Conservation (phyloP, 1,284 basidiomycete species). For the Rhodotorula mucilaginosa region DNA sequence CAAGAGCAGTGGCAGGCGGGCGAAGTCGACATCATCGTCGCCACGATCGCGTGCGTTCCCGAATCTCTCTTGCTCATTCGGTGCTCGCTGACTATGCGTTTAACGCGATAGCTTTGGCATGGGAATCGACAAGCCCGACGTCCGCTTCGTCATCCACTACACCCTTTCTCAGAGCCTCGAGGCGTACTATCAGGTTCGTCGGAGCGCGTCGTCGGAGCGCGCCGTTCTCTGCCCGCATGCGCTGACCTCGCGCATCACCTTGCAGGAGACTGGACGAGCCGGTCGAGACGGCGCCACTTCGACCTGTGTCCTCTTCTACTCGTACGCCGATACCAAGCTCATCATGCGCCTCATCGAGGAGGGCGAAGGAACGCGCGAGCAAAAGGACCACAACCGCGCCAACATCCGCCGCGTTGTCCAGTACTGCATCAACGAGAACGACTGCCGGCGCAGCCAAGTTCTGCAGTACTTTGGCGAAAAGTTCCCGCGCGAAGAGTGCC, state of each 20-base stretch:
- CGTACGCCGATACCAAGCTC: constrained; percentile 56
- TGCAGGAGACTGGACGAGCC: constrained; percentile 75
- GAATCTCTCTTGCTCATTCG: constrained; percentile 13
- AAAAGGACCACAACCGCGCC: constrained; percentile 61
- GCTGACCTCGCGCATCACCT: background rate
- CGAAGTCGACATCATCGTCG: constrained; percentile 78
- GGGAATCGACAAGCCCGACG: constrained; percentile 91
- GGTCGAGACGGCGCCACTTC: constrained; percentile 71
- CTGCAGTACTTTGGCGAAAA: constrained; percentile 68
- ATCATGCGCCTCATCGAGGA: constrained; percentile 59
- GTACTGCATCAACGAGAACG: constrained; percentile 76
- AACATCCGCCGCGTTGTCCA: constrained; percentile 62
- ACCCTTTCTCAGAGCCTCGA: constrained; percentile 67
- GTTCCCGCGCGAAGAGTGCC: constrained; percentile 61
- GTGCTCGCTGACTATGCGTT: constrained; percentile 54
- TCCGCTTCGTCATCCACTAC: constrained; percentile 75
- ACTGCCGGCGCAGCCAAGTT: constrained; percentile 82
- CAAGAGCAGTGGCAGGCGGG: constrained; percentile 75
- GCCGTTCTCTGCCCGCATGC: constrained; percentile 16
- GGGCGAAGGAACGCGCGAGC: constrained; percentile 54
- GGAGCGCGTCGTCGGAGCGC: background rate
- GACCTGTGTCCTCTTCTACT: constrained; percentile 65
- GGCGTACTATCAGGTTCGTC: constrained; percentile 49
- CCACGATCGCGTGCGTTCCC: constrained; percentile 60
- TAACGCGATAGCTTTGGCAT: constrained; percentile 68